phyloP scores from a whole-genome alignment of 202 grass and related monocot genomes.

The Musa balbisiana region DNA sequence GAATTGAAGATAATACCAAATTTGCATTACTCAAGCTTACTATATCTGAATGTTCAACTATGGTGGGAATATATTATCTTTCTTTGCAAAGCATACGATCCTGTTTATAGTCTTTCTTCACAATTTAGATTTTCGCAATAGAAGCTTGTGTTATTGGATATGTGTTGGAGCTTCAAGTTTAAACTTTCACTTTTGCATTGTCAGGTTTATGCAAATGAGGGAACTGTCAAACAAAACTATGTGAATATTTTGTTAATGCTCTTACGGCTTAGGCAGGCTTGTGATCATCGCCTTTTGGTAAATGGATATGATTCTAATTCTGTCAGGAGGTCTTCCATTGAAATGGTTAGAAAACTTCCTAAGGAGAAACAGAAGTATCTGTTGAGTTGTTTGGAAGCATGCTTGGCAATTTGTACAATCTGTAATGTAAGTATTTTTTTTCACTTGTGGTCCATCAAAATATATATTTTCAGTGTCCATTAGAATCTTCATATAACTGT shows the following conservation, averaged over 20 bases:
- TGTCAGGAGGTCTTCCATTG: constrained; percentile 63
- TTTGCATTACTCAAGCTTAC: no score
- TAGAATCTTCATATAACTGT: not conserved
- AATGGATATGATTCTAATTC: constrained; percentile 60
- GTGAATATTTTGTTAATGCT: constrained; percentile 98
- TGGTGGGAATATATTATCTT: constrained; percentile 3
- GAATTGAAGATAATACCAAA: no score
- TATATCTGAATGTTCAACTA: no score
- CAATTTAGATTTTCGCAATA: no score
- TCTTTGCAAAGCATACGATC: not conserved
- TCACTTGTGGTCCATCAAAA: not conserved
- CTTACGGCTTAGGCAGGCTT: constrained; percentile 91
- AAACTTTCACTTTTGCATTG: constrained; percentile 9
- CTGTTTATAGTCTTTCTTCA: not conserved
- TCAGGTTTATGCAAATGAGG: constrained; percentile 93
- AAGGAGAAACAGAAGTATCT: constrained; percentile 62
- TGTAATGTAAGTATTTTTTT: constrained; percentile 66
- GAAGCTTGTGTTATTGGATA: not conserved
- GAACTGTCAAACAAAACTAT: constrained; percentile 98
- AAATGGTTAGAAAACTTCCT: constrained; percentile 64
- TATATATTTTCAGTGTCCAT: not conserved
- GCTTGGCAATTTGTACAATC: constrained; percentile 70
- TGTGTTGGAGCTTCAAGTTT: not conserved
- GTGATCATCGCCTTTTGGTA: constrained; percentile 80
- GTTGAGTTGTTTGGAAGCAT: constrained; percentile 69